Percentiles rank a stretch among this genome's conserved stretches.
These are phyloP conservation scores for Abelmoschus esculentus DNA, from an alignment of 345 rosid genomes.

Conservation along the genomic window DNA sequence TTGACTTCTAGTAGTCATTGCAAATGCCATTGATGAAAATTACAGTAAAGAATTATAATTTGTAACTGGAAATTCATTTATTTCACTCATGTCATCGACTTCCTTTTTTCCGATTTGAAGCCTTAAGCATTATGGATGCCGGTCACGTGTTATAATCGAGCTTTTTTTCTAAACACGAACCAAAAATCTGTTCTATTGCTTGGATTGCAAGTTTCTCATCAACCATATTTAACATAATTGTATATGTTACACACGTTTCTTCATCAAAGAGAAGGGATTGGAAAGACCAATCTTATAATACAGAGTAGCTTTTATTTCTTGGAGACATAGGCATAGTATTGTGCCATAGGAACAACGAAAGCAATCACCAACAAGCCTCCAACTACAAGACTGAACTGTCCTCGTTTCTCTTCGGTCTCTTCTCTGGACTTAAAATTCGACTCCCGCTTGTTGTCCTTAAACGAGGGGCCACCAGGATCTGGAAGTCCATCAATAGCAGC, in stretches of 20 bases:
- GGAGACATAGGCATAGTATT: constrained; percentile 81
- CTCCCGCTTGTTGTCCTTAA: constrained; percentile 71
- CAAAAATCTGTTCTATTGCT: constrained; percentile 7
- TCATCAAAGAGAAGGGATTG: constrained; percentile 8
- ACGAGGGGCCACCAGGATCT: constrained; percentile 60
- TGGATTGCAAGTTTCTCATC: constrained; percentile 22
- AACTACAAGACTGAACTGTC: constrained; percentile 88
- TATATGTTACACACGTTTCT: constrained; percentile 14
- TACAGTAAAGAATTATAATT: constrained; percentile 7
- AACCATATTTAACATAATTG: constrained; percentile 21
- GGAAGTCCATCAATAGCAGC: constrained; percentile 53
- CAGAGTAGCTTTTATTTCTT: constrained; percentile 37
- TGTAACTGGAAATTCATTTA: constrained; percentile 4
- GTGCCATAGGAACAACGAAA: constrained; percentile 95
- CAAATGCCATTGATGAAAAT: constrained; percentile 8
- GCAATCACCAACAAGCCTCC: constrained; percentile 91
- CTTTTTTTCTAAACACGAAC: not conserved
- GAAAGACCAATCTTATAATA: constrained; percentile 8
- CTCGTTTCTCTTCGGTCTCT: constrained; percentile 94
- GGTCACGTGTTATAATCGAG: not conserved
- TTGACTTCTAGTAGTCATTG: constrained; percentile 8
- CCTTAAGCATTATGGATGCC: not conserved
- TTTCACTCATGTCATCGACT: not conserved
- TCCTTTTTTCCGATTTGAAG: not conserved
- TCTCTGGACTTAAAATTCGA: constrained; percentile 78